Evolutionary conservation across 2,329 filamentous ascomycete genomes (phyloP).

Genomic region (Stachybotrys chartarum): DNA sequence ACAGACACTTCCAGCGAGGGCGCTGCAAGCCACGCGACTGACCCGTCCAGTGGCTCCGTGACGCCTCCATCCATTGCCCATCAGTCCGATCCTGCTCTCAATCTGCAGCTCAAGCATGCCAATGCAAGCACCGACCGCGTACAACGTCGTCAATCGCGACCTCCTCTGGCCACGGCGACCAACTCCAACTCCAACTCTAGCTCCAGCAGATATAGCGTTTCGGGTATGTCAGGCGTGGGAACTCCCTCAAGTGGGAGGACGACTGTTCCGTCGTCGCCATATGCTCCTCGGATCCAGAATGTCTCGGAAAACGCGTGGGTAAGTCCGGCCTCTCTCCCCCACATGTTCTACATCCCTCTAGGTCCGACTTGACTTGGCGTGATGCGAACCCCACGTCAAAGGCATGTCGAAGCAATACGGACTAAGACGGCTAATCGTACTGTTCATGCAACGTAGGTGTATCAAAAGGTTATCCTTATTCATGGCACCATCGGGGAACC

Average conservation of each 20-base stretch:
- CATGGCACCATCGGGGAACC: constrained; percentile 75
- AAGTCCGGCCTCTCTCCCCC: constrained; percentile 27
- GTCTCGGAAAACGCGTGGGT: constrained; percentile 81
- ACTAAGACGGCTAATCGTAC: background rate
- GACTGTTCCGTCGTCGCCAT: constrained; percentile 62
- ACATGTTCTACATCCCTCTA: constrained; percentile 4
- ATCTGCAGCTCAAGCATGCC: constrained; percentile 50
- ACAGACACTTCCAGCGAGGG: constrained; percentile 57
- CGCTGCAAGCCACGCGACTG: constrained; percentile 48
- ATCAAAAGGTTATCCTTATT: constrained; percentile 82
- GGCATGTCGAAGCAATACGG: background rate
- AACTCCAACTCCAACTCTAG: constrained; percentile 28
- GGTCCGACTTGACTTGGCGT: constrained; percentile 4
- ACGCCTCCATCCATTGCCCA: constrained; percentile 69
- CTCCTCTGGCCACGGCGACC: constrained; percentile 26
- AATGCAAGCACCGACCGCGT: background rate
- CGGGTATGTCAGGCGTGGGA: constrained; percentile 55
- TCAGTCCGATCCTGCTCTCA: constrained; percentile 56
- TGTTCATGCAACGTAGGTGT: constrained; percentile 50
- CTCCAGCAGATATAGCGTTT: constrained; percentile 55
- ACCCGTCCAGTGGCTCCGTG: constrained; percentile 60
- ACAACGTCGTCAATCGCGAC: constrained; percentile 22
- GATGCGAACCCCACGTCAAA: constrained; percentile 4
- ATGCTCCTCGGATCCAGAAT: constrained; percentile 73
- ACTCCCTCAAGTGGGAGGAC: constrained; percentile 47